Base-by-base conservation (phyloP, 129 eudicot genomes). In the Oenanthe sinensis region DNA sequence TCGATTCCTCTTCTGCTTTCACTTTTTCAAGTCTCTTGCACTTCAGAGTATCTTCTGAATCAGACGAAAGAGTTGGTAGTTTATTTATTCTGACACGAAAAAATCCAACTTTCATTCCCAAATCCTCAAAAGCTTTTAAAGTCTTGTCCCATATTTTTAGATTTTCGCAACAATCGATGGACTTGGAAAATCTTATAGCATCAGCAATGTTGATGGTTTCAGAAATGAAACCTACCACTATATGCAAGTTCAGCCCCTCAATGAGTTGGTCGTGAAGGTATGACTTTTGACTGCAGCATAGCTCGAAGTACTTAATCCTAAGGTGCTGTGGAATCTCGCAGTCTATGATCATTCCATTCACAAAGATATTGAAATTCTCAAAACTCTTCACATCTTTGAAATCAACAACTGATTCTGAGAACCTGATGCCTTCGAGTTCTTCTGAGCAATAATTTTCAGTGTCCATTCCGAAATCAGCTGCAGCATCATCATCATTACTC, bases 161-260 rank as follows among this genome's bases (percentile, higher is more conserved):
- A 78, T 84, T 77, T 33, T 87, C 88, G 15, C 76, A 45, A 2
- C 48, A 36, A 4, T 82, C 55, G 33, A 78, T 37, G 74, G 46
- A 71, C 75, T 83, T 82, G 72, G 85, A 84, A 24, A 88, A 85
- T 85, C 84, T 88, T 17, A 90, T 84, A 5, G 91, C 97, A 60
- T 92, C 93, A 10, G 93, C 85, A 8, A 92, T 87, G 75, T 87
- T 87, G 39, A 85, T 75, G 10, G 88, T 88, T 83, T 92, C 96
- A 50, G 84, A 80, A 33, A 90, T 90, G 19, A 90, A 76, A 39
- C 91, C 96, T n/a, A 83, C 89, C 15, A 83, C 88, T 76, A 93
- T 76, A 58, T 86, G 86, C 15, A 80, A 81, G 85, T 93, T 90
- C 0, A 89, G 82, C 37, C 93, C 98, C 44, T 77, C 58, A 55